These are phyloP conservation scores for Lodderomyces metapsilosis DNA, from an alignment of 1,139 yeast species.

Conservation along the genomic window DNA sequence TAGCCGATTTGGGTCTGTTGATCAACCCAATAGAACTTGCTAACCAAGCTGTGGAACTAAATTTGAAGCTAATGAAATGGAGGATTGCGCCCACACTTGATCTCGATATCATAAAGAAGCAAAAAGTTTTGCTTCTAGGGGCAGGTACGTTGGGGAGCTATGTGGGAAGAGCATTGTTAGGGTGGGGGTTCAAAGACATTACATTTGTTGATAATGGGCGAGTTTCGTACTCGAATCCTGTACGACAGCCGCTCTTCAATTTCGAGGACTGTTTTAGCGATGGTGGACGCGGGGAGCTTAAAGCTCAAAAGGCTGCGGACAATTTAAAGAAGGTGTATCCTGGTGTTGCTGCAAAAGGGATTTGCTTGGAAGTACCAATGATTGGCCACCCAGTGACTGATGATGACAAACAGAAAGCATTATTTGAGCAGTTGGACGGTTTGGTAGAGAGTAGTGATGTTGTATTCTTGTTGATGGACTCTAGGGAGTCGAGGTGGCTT, in stretches of 20 bases:
- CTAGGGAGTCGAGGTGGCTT: slow-evolving; percentile 94
- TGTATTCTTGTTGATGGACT: slow-evolving; percentile 81
- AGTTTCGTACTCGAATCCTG: slow-evolving; percentile 92
- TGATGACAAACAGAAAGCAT: slow-evolving; percentile 46
- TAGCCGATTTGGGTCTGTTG: slow-evolving; percentile 77
- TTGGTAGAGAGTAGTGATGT: slow-evolving; percentile 73
- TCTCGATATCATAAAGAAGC: slow-evolving; percentile 57
- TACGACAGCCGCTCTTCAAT: slow-evolving; percentile 81
- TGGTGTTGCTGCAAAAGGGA: slow-evolving; percentile 63
- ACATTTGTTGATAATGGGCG: slow-evolving; percentile 88
- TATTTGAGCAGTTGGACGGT: slow-evolving; percentile 49
- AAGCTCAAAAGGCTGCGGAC: slow-evolving; percentile 76
- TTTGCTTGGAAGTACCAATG: slow-evolving; percentile 82
- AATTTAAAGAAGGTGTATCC: slow-evolving; percentile 76
- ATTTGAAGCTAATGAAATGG: slow-evolving; percentile 95
- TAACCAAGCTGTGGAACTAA: slow-evolving; percentile 87
- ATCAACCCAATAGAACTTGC: slow-evolving; percentile 81
- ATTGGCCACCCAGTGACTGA: slow-evolving; percentile 81
- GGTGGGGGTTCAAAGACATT: slow-evolving; percentile 88
- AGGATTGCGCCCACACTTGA: slow-evolving; percentile 81
- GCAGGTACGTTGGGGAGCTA: slow-evolving; percentile 96
- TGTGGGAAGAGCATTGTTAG: slow-evolving; percentile 79
- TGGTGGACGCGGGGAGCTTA: slow-evolving; percentile 55
- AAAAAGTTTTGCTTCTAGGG: slow-evolving; percentile 78
- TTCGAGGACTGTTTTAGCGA: slow-evolving; percentile 75